These are phyloP conservation scores for Mesembryanthemum crystallinum DNA, from an alignment of 148 eudicot species.

Conservation along the genomic window DNA sequence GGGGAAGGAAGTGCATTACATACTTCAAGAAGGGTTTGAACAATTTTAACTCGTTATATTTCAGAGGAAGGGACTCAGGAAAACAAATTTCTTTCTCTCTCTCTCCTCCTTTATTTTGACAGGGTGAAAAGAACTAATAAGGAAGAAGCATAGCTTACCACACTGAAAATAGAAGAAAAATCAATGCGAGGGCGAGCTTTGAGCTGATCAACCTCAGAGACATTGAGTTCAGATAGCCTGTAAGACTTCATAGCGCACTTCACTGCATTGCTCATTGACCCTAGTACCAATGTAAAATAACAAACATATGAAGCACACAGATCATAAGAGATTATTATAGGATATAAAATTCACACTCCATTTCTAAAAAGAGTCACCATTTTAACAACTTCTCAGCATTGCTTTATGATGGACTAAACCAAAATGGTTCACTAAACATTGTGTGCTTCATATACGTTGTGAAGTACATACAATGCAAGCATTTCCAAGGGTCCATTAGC, in stretches of 20 bases:
- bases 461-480: no score
- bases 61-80: no score
- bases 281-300: constrained; percentile 32
- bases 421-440: no score
- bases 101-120: neutral
- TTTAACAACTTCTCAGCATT: no score
- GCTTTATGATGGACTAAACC: no score
- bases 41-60: neutral
- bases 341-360: neutral
- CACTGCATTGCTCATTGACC: constrained; percentile 34
- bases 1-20: neutral
- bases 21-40: neutral
- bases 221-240: constrained; percentile 74
- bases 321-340: neutral
- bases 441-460: no score
- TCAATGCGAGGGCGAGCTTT: constrained; percentile 95
- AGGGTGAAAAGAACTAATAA: neutral
- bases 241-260: constrained; percentile 90
- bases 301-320: constrained; percentile 13
- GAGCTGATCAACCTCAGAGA: constrained; percentile 63
- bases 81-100: neutral
- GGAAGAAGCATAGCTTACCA: constrained; percentile 41
- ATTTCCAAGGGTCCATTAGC: neutral
- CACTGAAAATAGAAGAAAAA: constrained; percentile 77
- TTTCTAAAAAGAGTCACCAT: no score